Evolutionary conservation across 2,329 filamentous ascomycete genomes (phyloP).

Genomic region (Lizonia empirigonia): DNA sequence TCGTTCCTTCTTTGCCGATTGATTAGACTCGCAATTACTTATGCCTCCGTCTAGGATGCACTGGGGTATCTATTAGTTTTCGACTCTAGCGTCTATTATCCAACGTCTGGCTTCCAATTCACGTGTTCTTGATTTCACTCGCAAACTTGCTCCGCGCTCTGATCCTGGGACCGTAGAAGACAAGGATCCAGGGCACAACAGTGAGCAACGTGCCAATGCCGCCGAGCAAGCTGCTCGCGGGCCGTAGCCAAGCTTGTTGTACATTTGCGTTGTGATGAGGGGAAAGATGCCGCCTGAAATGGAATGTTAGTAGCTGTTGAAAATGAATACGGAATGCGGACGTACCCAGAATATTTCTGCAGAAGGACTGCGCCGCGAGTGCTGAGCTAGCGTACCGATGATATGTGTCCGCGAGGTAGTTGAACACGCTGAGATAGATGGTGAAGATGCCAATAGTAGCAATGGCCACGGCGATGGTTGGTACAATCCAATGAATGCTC

Average conservation of each 20-base stretch:
- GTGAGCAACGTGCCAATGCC: constrained; percentile 71
- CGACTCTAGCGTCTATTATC: neutral
- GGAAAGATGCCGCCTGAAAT: constrained; percentile 71
- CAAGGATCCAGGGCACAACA: constrained; percentile 83
- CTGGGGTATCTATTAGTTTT: neutral
- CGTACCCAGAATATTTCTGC: constrained; percentile 74
- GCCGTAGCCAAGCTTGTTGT: constrained; percentile 71
- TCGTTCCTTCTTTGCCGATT: too few relatives aligned
- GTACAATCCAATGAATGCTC: constrained; percentile 72
- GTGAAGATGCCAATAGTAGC: constrained; percentile 85
- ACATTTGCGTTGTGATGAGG: constrained; percentile 75
- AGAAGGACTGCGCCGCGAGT: constrained; percentile 83
- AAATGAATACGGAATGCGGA: neutral
- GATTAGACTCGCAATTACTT: too few relatives aligned
- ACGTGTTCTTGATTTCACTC: constrained; percentile 43
- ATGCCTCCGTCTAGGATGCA: too few relatives aligned
- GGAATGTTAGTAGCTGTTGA: neutral
- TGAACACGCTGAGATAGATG: constrained; percentile 81
- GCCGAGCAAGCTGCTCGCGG: constrained; percentile 76
- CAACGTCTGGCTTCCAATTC: neutral
- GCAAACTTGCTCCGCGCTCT: constrained; percentile 78
- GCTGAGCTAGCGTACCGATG: constrained; percentile 84
- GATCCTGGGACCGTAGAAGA: constrained; percentile 78
- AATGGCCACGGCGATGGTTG: constrained; percentile 70
- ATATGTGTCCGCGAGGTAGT: constrained; percentile 90